Percentiles rank a stretch among this genome's conserved stretches.
Evolutionary conservation across 805 yeast genomes (phyloP).

Genomic region (Zygosaccharomyces gambellarensis): DNA sequence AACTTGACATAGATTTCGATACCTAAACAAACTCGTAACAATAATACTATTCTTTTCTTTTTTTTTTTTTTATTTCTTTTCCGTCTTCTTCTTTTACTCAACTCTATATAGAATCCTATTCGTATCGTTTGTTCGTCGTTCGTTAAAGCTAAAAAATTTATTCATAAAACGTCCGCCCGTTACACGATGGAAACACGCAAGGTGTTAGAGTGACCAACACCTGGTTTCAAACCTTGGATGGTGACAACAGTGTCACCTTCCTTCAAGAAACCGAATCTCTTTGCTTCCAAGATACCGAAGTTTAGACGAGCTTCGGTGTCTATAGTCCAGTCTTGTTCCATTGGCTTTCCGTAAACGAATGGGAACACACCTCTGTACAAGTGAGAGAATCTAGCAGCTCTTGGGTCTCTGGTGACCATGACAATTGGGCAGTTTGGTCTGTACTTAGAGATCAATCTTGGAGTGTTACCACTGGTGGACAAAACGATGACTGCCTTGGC

Average conservation of each 20-base stretch:
- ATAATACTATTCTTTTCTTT: neutral
- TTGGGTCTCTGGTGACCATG: conserved; percentile 94
- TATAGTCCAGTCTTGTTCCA: conserved; percentile 79
- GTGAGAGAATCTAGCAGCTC: conserved; percentile 93
- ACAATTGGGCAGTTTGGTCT: conserved; percentile 96
- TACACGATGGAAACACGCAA: conserved; percentile 83
- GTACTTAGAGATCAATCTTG: conserved; percentile 94
- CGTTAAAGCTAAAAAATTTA: conserved; percentile 2
- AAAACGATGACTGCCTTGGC: conserved; percentile 96
- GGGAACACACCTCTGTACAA: conserved; percentile 99
- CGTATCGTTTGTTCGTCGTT: conserved; percentile 7
- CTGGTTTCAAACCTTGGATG: conserved; percentile 98
- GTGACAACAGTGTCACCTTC: conserved; percentile 89
- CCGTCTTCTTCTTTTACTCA: neutral
- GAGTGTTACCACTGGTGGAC: conserved; percentile 92
- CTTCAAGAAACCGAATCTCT: conserved; percentile 74
- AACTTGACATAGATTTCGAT: conserved; percentile 24
- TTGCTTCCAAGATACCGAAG: conserved; percentile 88
- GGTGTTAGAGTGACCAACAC: conserved; percentile 98
- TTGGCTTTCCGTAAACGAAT: conserved; percentile 66
- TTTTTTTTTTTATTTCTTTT: neutral
- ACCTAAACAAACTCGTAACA: conserved; percentile 8
- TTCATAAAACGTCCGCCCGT: conserved; percentile 3
- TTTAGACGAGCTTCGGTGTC: conserved; percentile 94
- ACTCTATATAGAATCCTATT: conserved; percentile 8